Evolutionary conservation across 1,284 basidiomycete genomes (phyloP), one percentile per base, ranked within the genome.

Genomic region (Heterobasidion annosum): DNA sequence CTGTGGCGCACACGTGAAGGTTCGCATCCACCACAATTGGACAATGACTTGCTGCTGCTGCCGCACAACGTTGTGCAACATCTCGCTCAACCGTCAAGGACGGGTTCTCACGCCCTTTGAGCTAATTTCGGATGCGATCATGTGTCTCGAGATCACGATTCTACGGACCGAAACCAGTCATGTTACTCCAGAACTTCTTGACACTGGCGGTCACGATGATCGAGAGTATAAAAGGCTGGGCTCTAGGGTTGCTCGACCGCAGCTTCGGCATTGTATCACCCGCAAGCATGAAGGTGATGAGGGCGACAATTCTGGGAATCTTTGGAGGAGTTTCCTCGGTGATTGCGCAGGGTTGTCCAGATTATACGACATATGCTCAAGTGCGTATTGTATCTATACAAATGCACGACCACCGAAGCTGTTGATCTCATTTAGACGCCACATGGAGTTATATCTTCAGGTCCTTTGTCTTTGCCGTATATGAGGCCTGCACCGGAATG

Each of bases 401-500:
- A 34, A 50, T 15, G 12, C 19, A 16, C 34, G 6, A 9, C 5
- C 16, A 9, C 6, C 43, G 19, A 16, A 12, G 37, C 37, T 25
- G 25, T 25, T 25, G 25, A 25, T 10, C 6, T 10, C n/a, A 8
- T 5, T 40, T 47, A 83, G 79, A 71, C 59, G 25, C 78, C 82
- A 19, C 86, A 87, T 64, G 82, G 78, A 2, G 73, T 72, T 52
- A 68, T 67, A 49, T 88, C 85, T 13, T 63, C 68, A 4, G 86
- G 86, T 8, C 74, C 78, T n/a, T 66, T 88, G 56, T 72, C 70
- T 2, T 67, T 88, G 58, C 86, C 87, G 13, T 85, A 73, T 63
- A 88, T 88, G 86, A 72, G 86, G 19, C 85, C 84, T 25, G 70
- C 70, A 40, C 81, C 79, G 15, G 74, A 72, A 25, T 88, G 87